Conservation (phyloP, 1,284 basidiomycete genomes). For the Hemileia vastatrix region DNA sequence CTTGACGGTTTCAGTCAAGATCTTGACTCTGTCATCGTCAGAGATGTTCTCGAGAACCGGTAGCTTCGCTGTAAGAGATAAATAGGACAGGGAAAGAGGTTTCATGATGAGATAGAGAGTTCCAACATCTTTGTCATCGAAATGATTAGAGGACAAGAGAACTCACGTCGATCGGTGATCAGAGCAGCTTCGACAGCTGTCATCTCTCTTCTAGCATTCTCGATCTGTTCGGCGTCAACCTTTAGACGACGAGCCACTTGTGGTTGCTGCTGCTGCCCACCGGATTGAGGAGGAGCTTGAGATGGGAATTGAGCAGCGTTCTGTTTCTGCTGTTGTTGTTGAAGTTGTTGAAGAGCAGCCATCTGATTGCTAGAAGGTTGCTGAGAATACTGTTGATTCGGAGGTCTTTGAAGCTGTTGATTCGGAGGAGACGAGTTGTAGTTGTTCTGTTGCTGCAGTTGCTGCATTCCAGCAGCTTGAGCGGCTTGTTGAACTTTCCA, state of each 20-base stretch:
- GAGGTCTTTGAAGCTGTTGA: constrained; percentile 22
- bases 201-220: background rate
- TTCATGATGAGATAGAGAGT: background rate
- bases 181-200: background rate
- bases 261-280: background rate
- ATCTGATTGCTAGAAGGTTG: constrained; percentile 23
- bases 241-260: background rate
- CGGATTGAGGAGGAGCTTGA: background rate
- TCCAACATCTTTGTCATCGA: background rate
- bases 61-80: constrained; percentile 24
- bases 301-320: background rate
- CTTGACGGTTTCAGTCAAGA: constrained; percentile 35
- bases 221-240: background rate
- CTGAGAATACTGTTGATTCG: constrained; percentile 16
- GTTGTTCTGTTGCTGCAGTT: constrained; percentile 4
- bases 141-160: background rate
- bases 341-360: constrained; percentile 14
- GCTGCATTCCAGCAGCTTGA: constrained; percentile 18
- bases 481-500: constrained; percentile 26
- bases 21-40: constrained; percentile 33
- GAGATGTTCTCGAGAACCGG: constrained; percentile 36
- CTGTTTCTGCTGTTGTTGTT: constrained; percentile 21
- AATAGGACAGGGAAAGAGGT: background rate
- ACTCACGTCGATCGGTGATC: background rate
- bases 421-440: constrained; percentile 4